Base-by-base conservation (phyloP, 352 stramenopile genomes). In the Pythium biforme region DNA sequence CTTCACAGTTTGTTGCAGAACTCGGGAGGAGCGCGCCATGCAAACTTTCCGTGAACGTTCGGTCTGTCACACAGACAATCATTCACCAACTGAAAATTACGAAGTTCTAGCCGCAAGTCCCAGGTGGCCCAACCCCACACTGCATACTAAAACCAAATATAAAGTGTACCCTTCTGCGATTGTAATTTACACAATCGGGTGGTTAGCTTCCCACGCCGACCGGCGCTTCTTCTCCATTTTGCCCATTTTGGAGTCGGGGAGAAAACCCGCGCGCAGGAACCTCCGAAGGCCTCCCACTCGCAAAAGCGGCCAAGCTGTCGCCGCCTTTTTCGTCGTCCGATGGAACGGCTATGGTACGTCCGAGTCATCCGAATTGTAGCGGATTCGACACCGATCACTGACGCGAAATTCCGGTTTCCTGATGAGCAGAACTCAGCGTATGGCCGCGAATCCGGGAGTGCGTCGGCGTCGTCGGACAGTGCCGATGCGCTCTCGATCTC, bases 1-100 rank as follows among this genome's bases (percentile, higher is more conserved):
- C 54, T 47, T 9, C 3, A 40, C 9, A 47, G 55, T 33, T 45
- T 47, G 31, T 47, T 45, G 3, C 26, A 53, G 45, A 41, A 29
- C 15, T 8, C 8, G n/a, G 39, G 39, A 59, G 37, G 48, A 59
- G 58, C 39, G 10, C 9, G 55, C 64, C 64, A 67, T 52, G 46
- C 58, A 67, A 66, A 72, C 55, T 68, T 72, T 72, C 66, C 41
- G 11, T 72, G 66, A 72, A 72, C 54, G 59, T 72, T 72, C 66
- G 20, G 59, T 72, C 59, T 72, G 66, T 68, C 59, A 72, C 59
- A 68, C 43, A 25, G 47, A 61, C 48, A 17, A 53, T 37, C 53
- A 64, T 23, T 64, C 53, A 48, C 2, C 4, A 1, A 14, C 9
- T 22, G 22, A 41, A 66, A 49, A 54, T 62, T 52, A 53, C 34